Evolutionary conservation across 1,284 basidiomycete species (phyloP).

Genomic region (Ustilago hordei): DNA sequence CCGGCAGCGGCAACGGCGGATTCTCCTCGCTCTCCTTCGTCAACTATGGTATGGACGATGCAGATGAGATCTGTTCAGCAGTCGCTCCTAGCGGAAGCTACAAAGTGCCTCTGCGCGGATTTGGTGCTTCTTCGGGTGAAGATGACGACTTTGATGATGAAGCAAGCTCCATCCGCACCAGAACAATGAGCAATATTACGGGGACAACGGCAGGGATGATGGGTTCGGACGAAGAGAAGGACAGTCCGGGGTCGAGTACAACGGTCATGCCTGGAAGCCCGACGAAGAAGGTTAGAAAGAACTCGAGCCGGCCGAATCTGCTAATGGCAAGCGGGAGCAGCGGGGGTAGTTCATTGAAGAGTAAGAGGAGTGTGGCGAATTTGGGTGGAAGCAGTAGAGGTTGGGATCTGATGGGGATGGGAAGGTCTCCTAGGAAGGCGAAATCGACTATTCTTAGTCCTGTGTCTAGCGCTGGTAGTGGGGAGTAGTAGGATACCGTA

Average conservation of each 20-base stretch:
- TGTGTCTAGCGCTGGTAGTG: slow-evolving; percentile 38
- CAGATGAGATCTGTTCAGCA: slow-evolving; percentile 66
- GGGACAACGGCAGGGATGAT: slow-evolving; percentile 20
- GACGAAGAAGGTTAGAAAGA: slow-evolving; percentile 42
- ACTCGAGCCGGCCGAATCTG: slow-evolving; percentile 32
- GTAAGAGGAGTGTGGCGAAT: slow-evolving; percentile 42
- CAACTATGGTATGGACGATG: slow-evolving; percentile 68
- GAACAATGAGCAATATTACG: slow-evolving; percentile 29
- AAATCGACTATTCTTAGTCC: slow-evolving; percentile 47
- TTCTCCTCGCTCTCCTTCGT: slow-evolving; percentile 59
- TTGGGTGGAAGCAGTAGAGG: slow-evolving; percentile 13
- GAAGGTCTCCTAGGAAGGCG: slow-evolving; percentile 32
- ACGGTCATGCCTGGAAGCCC: slow-evolving; percentile 18
- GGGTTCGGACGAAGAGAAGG: slow-evolving; percentile 28
- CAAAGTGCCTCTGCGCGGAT: slow-evolving; percentile 63
- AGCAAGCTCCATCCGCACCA: slow-evolving; percentile 18
- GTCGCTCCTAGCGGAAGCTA: slow-evolving; percentile 65
- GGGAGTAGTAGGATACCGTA: slow-evolving; percentile 7
- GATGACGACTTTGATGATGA: slow-evolving; percentile 46
- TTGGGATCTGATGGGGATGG: slow-evolving; percentile 18
- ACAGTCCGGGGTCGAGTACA: slow-evolving; percentile 14
- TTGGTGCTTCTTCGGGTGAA: slow-evolving; percentile 38
- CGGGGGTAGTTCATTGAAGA: slow-evolving; percentile 23
- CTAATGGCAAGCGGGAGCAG: background rate
- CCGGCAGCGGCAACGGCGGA: slow-evolving; percentile 8